Percentiles rank a stretch among this genome's conserved stretches.
Conservation (phyloP, 2,329 filamentous ascomycete species). For the Leptographium wingfieldii region DNA sequence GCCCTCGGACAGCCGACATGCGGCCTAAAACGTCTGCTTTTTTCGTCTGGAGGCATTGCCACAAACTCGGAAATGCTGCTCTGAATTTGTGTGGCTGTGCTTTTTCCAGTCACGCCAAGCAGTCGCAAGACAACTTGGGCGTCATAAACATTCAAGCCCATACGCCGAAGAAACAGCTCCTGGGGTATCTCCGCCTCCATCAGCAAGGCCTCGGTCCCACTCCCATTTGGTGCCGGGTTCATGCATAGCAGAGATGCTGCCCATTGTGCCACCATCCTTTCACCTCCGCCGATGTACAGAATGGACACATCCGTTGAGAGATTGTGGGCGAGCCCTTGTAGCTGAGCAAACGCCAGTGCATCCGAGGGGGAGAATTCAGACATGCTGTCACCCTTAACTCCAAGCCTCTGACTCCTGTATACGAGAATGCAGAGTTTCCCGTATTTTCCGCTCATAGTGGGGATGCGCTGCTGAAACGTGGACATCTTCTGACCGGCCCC, state of each 20-base stretch:
- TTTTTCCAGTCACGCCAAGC: conserved; percentile 17
- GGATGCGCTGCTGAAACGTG: conserved; percentile 2
- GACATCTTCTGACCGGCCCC: background rate
- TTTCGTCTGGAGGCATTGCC: conserved; percentile 37
- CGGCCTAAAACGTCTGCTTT: conserved; percentile 34
- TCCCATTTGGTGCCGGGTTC: conserved; percentile 19
- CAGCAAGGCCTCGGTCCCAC: conserved; percentile 18
- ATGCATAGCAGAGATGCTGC: conserved; percentile 38
- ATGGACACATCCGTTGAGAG: conserved; percentile 27
- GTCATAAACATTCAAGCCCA: conserved; percentile 59
- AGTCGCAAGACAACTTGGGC: conserved; percentile 49
- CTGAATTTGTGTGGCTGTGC: no score
- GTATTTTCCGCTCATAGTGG: conserved; percentile 42
- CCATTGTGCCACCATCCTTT: conserved; percentile 40
- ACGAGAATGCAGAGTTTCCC: conserved; percentile 57
- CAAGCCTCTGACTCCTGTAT: conserved; percentile 34
- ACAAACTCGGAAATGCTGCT: conserved; percentile 37
- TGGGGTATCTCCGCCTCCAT: conserved; percentile 49
- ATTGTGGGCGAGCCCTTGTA: conserved; percentile 34
- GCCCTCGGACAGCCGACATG: conserved; percentile 36
- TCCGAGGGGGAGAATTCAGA: conserved; percentile 26
- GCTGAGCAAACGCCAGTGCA: conserved; percentile 30
- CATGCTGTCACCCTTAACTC: conserved; percentile 19
- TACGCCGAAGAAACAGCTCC: conserved; percentile 53
- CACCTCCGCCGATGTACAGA: conserved; percentile 37